Conservation (phyloP, 108 stramenopile genomes). For the Licmophora abbreviata region DNA sequence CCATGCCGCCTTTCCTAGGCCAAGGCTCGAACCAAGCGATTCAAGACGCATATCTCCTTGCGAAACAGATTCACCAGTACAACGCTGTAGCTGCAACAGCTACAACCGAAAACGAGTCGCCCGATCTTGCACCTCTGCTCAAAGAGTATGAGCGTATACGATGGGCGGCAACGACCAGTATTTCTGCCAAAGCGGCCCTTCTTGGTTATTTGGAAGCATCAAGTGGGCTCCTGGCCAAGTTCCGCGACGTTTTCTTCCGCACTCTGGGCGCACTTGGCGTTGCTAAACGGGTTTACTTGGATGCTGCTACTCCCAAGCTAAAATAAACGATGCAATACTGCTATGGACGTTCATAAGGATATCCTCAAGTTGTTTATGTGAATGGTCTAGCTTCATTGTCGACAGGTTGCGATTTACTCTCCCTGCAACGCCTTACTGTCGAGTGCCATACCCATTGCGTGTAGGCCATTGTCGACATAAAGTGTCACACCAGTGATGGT, state of each 20-base stretch:
- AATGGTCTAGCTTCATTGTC: neutral
- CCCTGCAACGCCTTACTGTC: constrained; percentile 68
- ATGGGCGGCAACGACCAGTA: constrained; percentile 70
- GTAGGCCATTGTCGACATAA: constrained; percentile 88
- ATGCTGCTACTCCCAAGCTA: constrained; percentile 58
- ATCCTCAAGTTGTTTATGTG: neutral
- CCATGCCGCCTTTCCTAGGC: constrained; percentile 94
- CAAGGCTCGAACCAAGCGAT: constrained; percentile 97
- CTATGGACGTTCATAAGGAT: neutral
- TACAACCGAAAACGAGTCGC: constrained; percentile 5
- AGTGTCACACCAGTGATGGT: constrained; percentile 90
- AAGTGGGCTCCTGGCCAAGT: constrained; percentile 38
- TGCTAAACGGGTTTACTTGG: constrained; percentile 51
- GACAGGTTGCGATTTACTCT: too few relatives aligned
- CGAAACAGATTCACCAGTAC: constrained; percentile 42
- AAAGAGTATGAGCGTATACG: constrained; percentile 56
- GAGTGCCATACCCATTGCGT: constrained; percentile 91
- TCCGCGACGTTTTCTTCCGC: constrained; percentile 73
- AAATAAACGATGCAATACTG: constrained; percentile 8
- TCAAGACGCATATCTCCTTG: constrained; percentile 75
- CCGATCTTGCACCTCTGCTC: constrained; percentile 26
- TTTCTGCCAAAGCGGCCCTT: constrained; percentile 59
- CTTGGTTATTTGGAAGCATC: constrained; percentile 76
- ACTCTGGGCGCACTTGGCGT: constrained; percentile 48
- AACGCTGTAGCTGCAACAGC: constrained; percentile 16